These are phyloP conservation scores for Orbilia ellipsospora DNA, from an alignment of 2,329 filamentous ascomycete species.

Conservation along the genomic window DNA sequence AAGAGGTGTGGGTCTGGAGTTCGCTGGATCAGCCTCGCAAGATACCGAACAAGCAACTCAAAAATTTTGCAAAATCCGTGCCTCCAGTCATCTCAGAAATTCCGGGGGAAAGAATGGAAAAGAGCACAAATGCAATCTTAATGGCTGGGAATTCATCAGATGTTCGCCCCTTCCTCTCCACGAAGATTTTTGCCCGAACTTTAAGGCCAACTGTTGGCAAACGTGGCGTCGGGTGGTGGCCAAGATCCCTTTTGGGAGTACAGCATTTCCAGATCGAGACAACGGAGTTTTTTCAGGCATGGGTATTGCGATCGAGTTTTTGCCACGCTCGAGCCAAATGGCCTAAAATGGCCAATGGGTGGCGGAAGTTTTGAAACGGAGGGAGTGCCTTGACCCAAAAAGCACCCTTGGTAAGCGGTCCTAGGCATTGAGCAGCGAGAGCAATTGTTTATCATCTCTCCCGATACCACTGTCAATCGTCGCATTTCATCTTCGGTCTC, in stretches of 20 bases:
- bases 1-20: background rate
- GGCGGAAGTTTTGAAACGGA: conserved; percentile 49
- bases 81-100: too few relatives aligned
- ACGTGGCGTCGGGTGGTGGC: conserved; percentile 22
- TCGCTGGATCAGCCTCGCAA: background rate
- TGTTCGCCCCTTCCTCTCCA: too few relatives aligned
- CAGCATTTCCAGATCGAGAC: conserved; percentile 34
- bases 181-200: too few relatives aligned
- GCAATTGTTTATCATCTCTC: conserved; percentile 51
- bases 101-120: too few relatives aligned
- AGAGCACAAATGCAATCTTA: too few relatives aligned
- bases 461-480: conserved; percentile 34
- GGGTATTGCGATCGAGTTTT: conserved; percentile 44
- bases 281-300: conserved; percentile 17
- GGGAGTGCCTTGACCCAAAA: conserved; percentile 44
- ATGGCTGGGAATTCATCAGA: too few relatives aligned
- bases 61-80: too few relatives aligned
- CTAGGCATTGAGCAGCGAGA: conserved; percentile 14
- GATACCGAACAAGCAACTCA: too few relatives aligned
- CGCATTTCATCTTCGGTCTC: conserved; percentile 26
- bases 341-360: conserved; percentile 38
- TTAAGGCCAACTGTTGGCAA: background rate
- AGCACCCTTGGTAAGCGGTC: conserved; percentile 36
- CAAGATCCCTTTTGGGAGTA: conserved; percentile 30
- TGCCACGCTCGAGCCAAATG: conserved; percentile 44